These are phyloP conservation scores for Chrysanthemum seticuspe DNA, from an alignment of 129 eudicot species.

Conservation along the genomic window DNA sequence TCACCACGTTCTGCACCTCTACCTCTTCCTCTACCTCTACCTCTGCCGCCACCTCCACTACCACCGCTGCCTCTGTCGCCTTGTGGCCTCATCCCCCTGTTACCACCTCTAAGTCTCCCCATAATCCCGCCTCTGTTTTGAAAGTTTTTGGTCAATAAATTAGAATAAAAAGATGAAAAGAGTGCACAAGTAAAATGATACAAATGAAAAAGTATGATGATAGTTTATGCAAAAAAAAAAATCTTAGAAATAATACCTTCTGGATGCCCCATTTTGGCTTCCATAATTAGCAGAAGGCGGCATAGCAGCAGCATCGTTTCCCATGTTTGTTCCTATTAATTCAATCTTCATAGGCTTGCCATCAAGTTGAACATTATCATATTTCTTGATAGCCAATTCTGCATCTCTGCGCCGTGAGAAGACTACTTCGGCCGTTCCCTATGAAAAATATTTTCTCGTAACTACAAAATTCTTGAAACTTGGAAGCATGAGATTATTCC, in stretches of 20 bases:
- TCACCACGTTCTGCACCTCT: constrained; percentile 31
- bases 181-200: too few species aligned
- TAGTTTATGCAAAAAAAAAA: too few species aligned
- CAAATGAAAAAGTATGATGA: background rate
- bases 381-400: constrained; percentile 49
- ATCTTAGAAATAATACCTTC: constrained; percentile 29
- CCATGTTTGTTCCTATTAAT: constrained; percentile 37
- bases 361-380: constrained; percentile 50
- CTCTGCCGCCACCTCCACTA: constrained; percentile 18
- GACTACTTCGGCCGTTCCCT: constrained; percentile 66
- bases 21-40: constrained; percentile 40
- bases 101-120: constrained; percentile 43
- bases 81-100: constrained; percentile 28
- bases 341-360: constrained; percentile 63
- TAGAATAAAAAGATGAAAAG: background rate
- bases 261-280: constrained; percentile 35
- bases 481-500: constrained; percentile 21
- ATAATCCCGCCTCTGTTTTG: constrained; percentile 43
- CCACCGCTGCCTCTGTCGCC: constrained; percentile 26
- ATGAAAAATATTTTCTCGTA: constrained; percentile 16
- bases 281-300: constrained; percentile 21
- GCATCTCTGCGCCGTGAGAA: constrained; percentile 54
- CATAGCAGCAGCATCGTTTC: constrained; percentile 24
- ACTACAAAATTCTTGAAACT: constrained; percentile 8
- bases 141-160: constrained; percentile 5